Percentiles rank a stretch among this genome's conserved stretches.
Conservation (phyloP, 352 stramenopile genomes). For the Globisporangium lucens region DNA sequence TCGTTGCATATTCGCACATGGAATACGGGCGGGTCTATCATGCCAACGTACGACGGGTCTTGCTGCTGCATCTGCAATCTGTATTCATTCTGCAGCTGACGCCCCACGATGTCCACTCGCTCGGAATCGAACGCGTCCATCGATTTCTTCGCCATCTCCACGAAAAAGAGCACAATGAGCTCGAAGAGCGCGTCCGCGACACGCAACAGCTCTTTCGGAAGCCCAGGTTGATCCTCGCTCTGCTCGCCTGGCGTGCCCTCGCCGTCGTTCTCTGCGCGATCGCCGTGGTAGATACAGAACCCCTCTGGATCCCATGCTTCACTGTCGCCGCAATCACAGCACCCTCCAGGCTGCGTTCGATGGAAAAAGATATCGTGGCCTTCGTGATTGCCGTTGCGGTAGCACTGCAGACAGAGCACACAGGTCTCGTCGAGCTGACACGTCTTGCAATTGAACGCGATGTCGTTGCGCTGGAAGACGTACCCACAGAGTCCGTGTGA, state of each 20-base stretch:
- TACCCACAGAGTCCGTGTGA: slow-evolving; percentile 90
- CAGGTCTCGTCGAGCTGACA: slow-evolving; percentile 98
- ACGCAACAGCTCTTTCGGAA: slow-evolving; percentile 43
- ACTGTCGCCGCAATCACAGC: slow-evolving; percentile 98
- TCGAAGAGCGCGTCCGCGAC: slow-evolving; percentile 68
- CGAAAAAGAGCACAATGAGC: slow-evolving; percentile 62
- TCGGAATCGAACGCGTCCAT: slow-evolving; percentile 71
- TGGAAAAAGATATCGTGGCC: slow-evolving; percentile 92
- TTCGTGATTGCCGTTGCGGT: slow-evolving; percentile 92
- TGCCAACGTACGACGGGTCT: slow-evolving; percentile 14
- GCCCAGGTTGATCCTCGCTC: slow-evolving; percentile 19
- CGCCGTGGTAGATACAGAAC: slow-evolving; percentile 92
- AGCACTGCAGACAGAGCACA: slow-evolving; percentile 96
- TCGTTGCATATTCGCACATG: slow-evolving; percentile 97
- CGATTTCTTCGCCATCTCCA: slow-evolving; percentile 72
- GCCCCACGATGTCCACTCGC: slow-evolving; percentile 42
- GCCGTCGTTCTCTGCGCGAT: slow-evolving; percentile 25
- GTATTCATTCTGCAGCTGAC: slow-evolving; percentile 36
- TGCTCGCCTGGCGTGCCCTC: slow-evolving; percentile 17
- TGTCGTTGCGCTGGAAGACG: slow-evolving; percentile 96
- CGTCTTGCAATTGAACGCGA: slow-evolving; percentile 98
- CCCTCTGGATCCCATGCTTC: slow-evolving; percentile 95
- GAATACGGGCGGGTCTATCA: slow-evolving; percentile 43
- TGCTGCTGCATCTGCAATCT: slow-evolving; percentile 22
- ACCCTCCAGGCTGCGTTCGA: slow-evolving; percentile 67